Evolutionary conservation across 1,139 yeast genomes (phyloP).

Genomic region (Yamadazyma membranifaciens): DNA sequence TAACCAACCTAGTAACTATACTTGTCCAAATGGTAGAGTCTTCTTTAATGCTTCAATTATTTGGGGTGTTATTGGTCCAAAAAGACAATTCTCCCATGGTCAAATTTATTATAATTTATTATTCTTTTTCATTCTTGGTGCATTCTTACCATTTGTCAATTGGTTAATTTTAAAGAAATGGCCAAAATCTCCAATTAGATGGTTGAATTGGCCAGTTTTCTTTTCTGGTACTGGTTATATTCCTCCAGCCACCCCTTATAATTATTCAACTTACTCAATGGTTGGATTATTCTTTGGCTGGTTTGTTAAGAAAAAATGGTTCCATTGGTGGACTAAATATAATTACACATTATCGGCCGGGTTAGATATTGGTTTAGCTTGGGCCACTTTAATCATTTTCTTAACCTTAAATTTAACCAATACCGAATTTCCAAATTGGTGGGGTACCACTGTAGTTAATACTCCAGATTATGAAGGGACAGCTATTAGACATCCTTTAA

Average conservation of each 20-base stretch:
- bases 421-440: conserved; percentile 33
- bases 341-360: conserved; percentile 44
- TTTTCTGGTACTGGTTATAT: conserved; percentile 47
- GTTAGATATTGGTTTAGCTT: conserved; percentile 43
- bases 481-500: conserved; percentile 15
- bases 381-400: conserved; percentile 40
- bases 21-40: conserved; percentile 45
- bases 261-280: conserved; percentile 38
- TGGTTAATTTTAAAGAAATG: conserved; percentile 33
- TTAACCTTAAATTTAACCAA: conserved; percentile 32
- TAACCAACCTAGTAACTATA: conserved; percentile 30
- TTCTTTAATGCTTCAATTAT: conserved; percentile 47
- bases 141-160: conserved; percentile 33
- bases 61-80: conserved; percentile 49
- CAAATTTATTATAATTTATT: conserved; percentile 38
- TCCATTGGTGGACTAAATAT: conserved; percentile 48
- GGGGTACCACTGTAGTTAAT: conserved; percentile 27
- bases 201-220: conserved; percentile 49
- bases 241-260: conserved; percentile 49
- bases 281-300: conserved; percentile 33
- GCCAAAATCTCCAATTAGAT: conserved; percentile 31
- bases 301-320: conserved; percentile 34
- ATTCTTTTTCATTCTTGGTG: conserved; percentile 44
- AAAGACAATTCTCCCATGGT: conserved; percentile 38
- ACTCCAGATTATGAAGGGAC: conserved; percentile 8